Base-by-base conservation (phyloP, 352 stramenopile species). In the Phytophthora crassamura region DNA sequence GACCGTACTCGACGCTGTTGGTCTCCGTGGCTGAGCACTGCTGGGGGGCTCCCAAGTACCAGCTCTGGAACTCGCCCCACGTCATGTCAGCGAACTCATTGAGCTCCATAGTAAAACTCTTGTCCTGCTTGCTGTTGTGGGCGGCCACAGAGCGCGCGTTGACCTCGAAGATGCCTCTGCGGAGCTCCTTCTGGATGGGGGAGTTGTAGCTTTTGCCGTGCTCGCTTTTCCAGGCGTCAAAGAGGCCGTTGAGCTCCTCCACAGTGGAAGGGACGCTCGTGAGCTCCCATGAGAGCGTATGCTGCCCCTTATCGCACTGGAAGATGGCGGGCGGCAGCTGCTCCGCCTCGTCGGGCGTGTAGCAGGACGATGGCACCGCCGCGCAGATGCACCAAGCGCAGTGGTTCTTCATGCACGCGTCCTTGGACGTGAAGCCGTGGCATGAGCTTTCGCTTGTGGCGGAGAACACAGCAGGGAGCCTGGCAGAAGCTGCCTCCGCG, bases 291-390 rank as follows among this genome's bases (percentile, higher is more conserved):
- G 52, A 69, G 15, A 56, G 25, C 7, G 16, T 15, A 4, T 46
- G 11, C 43, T 30, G 14, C 28, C 52, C 58, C 46, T 90, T 89
- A 30, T 84, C 73, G 58, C 86, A 94, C 52, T 91, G 60, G 56
- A 94, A 94, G 9, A 94, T 70, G 8, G 84, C 80, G n/a, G 83
- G 78, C 5, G 86, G 86, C 0, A 94, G 71, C 54, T 86, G 69
- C 2, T 69, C 65, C 20, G 86, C 84, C 59, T 94, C 86, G 14
- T 88, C 73, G 15, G 74, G 46, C 20, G 74, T 89, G 77, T 93
- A 93, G 67, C 86, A 94, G 35, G 80, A 81, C 30, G 86, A 93
- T n/a, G 78, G 82, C 40, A 94, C 86, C n/a, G 86, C 86, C 10
- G 80, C 84, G 34, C 78, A 91, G 61, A 81, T 64, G 69, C 86